Percentiles rank a stretch among this genome's conserved stretches.
Evolutionary conservation across 306 rosid genomes (phyloP).

Genomic region (Sophora flavescens): DNA sequence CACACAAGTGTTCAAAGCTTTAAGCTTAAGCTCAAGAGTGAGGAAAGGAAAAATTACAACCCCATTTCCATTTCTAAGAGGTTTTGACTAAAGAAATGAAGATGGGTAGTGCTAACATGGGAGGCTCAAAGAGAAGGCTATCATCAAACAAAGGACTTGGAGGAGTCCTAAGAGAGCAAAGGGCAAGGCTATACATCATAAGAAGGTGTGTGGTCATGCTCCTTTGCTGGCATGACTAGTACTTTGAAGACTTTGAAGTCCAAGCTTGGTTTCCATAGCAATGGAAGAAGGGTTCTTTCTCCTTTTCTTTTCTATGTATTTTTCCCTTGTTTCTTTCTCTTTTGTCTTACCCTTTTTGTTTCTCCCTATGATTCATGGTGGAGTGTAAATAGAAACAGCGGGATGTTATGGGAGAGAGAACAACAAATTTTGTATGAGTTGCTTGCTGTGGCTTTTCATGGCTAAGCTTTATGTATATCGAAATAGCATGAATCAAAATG

Average conservation of each 20-base stretch:
- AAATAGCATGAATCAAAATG: slow-evolving; percentile 48
- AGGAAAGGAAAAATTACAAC: neutral
- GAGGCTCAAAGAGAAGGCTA: slow-evolving; percentile 78
- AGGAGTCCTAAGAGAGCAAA: slow-evolving; percentile 84
- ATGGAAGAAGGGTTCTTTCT: slow-evolving; percentile 25
- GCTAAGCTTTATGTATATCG: slow-evolving; percentile 55
- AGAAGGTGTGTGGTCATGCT: slow-evolving; percentile 99
- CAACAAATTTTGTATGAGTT: slow-evolving; percentile 48
- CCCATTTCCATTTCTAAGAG: slow-evolving; percentile 24
- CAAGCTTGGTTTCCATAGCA: slow-evolving; percentile 8
- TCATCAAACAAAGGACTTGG: slow-evolving; percentile 81
- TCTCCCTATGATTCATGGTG: slow-evolving; percentile 14
- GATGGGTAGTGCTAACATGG: slow-evolving; percentile 61
- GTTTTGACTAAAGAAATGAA: slow-evolving; percentile 58
- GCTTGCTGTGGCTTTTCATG: slow-evolving; percentile 44
- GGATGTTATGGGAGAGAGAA: slow-evolving; percentile 44
- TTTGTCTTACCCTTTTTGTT: neutral
- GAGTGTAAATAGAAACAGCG: slow-evolving; percentile 57
- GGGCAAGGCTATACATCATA: slow-evolving; percentile 87
- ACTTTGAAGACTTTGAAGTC: slow-evolving; percentile 16
- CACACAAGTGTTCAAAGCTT: slow-evolving; percentile 38
- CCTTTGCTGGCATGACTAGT: slow-evolving; percentile 95
- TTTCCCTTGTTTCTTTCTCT: neutral
- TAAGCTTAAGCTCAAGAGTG: slow-evolving; percentile 18
- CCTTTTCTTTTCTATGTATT: slow-evolving; percentile 24